Evolutionary conservation across 441 rosid genomes (phyloP), one percentile per base, ranked within the genome.

Genomic region (Breynia disticha): DNA sequence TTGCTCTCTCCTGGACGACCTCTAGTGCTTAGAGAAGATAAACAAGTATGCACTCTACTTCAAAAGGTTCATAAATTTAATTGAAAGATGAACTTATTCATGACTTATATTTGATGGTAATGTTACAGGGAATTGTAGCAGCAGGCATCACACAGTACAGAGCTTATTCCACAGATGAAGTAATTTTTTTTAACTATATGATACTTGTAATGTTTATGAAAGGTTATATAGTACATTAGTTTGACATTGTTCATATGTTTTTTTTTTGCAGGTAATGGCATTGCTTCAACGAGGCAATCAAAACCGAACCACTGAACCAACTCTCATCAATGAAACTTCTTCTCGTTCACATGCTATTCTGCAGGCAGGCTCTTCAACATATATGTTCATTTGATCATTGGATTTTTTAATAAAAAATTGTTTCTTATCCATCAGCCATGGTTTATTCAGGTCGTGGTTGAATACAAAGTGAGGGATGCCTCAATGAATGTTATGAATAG

Each of bases 1-100:
- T 77, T 90, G 85, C 86, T 90, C 57, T 83, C 97, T 39, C 97
- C 97, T 12, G 96, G 91, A 76, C 82, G 97, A 53, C 97, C 97
- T 61, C 82, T 90, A 35, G 76, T 87, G 52, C 95, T 90, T 19
- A 80, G 97, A 56, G 96, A 90, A 77, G 97, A 90, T 64, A 87
- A 82, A 54, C 96, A 90, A 86, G 97, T 90, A 38, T 43, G 43
- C 56, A 54, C 17, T 32, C 24, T 22, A 15, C n/a, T n/a, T n/a
- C n/a, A n/a, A n/a, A n/a, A n/a, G n/a, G n/a, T n/a, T n/a, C n/a
- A n/a, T n/a, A n/a, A n/a, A n/a, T n/a, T n/a, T n/a, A n/a, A n/a
- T n/a, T n/a, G n/a, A n/a, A n/a, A n/a, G n/a, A n/a, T n/a, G n/a
- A 24, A 7, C 32, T 24, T 24, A 7, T 39, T 16, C 14, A 18